Base-by-base conservation (phyloP, 805 yeast genomes). In the Henningerozyma blattae region DNA sequence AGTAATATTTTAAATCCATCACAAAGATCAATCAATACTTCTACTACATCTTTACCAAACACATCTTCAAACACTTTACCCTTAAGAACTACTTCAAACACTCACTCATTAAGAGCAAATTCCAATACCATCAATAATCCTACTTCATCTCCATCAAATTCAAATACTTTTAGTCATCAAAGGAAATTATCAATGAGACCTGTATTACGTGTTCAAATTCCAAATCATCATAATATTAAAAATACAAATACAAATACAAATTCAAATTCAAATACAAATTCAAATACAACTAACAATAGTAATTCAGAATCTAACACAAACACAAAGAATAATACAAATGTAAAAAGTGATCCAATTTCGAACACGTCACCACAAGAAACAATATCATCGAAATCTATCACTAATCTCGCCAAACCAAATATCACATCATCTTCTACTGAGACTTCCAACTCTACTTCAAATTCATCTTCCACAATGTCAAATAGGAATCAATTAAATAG, bases 161-260 rank as follows among this genome's bases (percentile, higher is more conserved):
- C 22, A 20, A 20, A 20, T 10, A 12, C 14, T 12, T 24, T 24
- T 12, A 12, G 15, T 12, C 7, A 20, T 20, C 27, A 24, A 24
- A 24, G 27, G n/a, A 41, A 42, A 45, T 44, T 40, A 48, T 34
- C 45, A 9, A 40, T 58, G 32, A 55, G 85, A 38, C 85, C 85
- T 1, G 65, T 76, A 1, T 55, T 77, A 30, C 55, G 82, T 36
- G 77, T 77, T 9, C 75, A 74, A 43, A 77, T 77, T n/a, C 85
- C 85, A 1, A 60, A 59, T 4, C 72, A 65, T 46, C 46, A 50
- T 27, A 42, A 30, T 18, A 31, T 17, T 15, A 27, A 15, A 15
- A 6, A 17, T 2, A 14, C 28, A n/a, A 26, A 26, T 14, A 12
- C 9, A 7, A 8, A n/a, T 9, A 7, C 7, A 12, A 26, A 26